phyloP scores from a whole-genome alignment of 805 yeast genomes.

The Pichia exigua region DNA sequence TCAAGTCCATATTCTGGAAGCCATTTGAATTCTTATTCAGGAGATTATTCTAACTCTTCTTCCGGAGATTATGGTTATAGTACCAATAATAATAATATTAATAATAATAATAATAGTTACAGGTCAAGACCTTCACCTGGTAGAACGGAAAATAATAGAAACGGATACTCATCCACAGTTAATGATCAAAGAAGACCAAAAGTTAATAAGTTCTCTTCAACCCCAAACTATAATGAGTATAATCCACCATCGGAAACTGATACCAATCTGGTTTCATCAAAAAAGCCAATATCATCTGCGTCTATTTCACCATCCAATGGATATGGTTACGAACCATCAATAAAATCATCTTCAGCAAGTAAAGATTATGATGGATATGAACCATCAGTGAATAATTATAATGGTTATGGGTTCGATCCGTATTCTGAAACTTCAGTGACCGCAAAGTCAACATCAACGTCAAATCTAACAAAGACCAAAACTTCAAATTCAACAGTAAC shows the following conservation, averaged over 20 bases:
- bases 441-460: neutral
- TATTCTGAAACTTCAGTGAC: slow-evolving; percentile 13
- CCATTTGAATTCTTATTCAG: neutral
- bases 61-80: neutral
- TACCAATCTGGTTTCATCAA: neutral
- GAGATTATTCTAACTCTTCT: neutral
- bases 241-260: neutral
- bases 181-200: slow-evolving; percentile 4
- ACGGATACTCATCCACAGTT: neutral
- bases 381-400: slow-evolving; percentile 6
- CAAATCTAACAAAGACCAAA: neutral
- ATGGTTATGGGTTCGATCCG: slow-evolving; percentile 14
- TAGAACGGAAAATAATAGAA: no score
- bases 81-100: neutral
- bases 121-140: neutral
- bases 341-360: slow-evolving; percentile 5
- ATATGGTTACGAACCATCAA: slow-evolving; percentile 4
- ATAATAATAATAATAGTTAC: neutral
- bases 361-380: slow-evolving; percentile 5
- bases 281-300: neutral
- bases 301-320: neutral
- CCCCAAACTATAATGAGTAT: neutral
- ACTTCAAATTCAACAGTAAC: slow-evolving; percentile 1
- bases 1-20: neutral
- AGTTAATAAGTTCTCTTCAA: neutral